phyloP scores from a whole-genome alignment of 345 rosid genomes.

The Boechera retrofracta region DNA sequence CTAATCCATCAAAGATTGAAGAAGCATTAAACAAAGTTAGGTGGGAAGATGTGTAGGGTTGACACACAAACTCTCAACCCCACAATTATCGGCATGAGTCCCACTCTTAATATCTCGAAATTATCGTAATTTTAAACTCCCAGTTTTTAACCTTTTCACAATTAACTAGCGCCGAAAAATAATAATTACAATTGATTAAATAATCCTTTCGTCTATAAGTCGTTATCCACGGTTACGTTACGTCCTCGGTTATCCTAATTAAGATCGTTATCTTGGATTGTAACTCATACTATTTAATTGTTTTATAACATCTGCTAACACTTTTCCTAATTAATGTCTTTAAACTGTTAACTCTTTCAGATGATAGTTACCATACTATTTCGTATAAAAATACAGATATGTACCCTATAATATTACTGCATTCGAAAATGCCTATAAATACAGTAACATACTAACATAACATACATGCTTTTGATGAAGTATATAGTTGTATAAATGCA shows the following conservation, averaged over 20 bases:
- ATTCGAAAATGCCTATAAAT: neutral
- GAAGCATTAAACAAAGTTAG: constrained; percentile 36
- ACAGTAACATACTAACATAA: neutral
- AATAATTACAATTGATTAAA: neutral
- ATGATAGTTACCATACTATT: neutral
- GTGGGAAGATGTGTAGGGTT: constrained; percentile 39
- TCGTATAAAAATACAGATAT: neutral
- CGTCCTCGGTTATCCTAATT: neutral
- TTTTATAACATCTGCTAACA: neutral
- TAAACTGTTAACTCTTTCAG: neutral
- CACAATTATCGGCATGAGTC: constrained; percentile 25
- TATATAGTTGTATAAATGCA: neutral
- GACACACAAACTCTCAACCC: constrained; percentile 11
- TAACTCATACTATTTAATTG: neutral
- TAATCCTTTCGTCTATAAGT: neutral
- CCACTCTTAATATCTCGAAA: constrained; percentile 9
- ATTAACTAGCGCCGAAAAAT: neutral
- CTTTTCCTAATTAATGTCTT: neutral
- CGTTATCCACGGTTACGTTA: constrained; percentile 9
- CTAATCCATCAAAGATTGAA: neutral
- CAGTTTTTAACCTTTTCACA: neutral
- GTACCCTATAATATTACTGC: neutral
- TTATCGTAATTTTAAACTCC: neutral
- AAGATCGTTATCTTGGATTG: constrained; percentile 12
- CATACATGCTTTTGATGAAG: neutral